Evolutionary conservation across 2,329 filamentous ascomycete genomes (phyloP).

Genomic region (Polytolypa hystricis): DNA sequence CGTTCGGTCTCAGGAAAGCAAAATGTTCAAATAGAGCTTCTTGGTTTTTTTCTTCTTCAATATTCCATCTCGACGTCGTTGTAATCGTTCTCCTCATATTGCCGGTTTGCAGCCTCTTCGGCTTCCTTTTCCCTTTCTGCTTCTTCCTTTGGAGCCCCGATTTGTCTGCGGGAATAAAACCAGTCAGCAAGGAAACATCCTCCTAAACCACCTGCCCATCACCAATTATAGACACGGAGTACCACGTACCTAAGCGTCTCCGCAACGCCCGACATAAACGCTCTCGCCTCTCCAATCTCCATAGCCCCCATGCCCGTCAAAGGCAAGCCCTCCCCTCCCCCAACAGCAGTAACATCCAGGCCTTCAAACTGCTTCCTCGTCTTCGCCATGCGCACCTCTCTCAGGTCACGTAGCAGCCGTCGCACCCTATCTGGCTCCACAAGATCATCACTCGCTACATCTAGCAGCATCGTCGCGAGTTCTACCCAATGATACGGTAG

Average conservation of each 20-base stretch:
- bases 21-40: too few relatives aligned
- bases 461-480: slow-evolving; percentile 73
- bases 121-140: slow-evolving; percentile 65
- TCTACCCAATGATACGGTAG: slow-evolving; percentile 96
- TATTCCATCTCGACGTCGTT: slow-evolving; percentile 53
- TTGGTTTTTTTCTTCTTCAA: too few relatives aligned
- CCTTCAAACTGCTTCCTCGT: slow-evolving; percentile 63
- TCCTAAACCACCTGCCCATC: slow-evolving; percentile 9
- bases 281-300: slow-evolving; percentile 79
- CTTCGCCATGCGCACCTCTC: slow-evolving; percentile 84
- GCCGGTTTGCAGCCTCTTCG: slow-evolving; percentile 48
- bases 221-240: not conserved
- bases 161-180: slow-evolving; percentile 48
- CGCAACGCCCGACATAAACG: slow-evolving; percentile 74
- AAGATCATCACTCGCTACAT: slow-evolving; percentile 76
- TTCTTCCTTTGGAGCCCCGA: slow-evolving; percentile 71
- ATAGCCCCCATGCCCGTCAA: slow-evolving; percentile 79
- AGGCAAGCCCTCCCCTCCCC: slow-evolving; percentile 59
- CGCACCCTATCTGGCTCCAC: slow-evolving; percentile 61
- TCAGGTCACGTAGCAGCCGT: slow-evolving; percentile 64
- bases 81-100: slow-evolving; percentile 40
- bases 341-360: slow-evolving; percentile 45
- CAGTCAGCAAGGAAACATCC: too few relatives aligned
- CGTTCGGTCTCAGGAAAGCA: too few relatives aligned
- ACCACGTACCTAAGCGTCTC: slow-evolving; percentile 57